Conservation (phyloP, 768 basidiomycete species). For the Tricholomella constricta region DNA sequence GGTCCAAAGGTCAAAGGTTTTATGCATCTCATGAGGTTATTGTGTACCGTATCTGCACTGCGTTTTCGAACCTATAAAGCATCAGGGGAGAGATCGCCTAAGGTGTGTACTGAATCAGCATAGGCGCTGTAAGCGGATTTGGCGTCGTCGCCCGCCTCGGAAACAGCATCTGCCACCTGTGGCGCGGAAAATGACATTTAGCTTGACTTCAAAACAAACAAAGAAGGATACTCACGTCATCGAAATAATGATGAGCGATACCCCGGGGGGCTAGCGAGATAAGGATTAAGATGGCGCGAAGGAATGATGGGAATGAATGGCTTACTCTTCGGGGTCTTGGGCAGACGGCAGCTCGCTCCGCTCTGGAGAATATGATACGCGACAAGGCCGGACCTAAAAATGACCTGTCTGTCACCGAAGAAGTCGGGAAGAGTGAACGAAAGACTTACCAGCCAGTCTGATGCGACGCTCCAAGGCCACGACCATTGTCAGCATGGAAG, state of each 20-base stretch:
- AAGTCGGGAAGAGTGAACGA: neutral
- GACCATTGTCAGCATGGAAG: slow-evolving; percentile 93
- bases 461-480: slow-evolving; percentile 95
- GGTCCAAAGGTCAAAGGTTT: no score
- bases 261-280: slow-evolving; percentile 72
- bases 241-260: slow-evolving; percentile 90
- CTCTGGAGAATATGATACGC: slow-evolving; percentile 92
- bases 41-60: no score
- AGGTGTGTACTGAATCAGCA: slow-evolving; percentile 47
- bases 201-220: neutral
- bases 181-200: neutral
- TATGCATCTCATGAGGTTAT: no score
- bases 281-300: slow-evolving; percentile 8
- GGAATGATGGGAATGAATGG: slow-evolving; percentile 11
- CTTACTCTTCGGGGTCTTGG: slow-evolving; percentile 92
- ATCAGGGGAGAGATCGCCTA: slow-evolving; percentile 73
- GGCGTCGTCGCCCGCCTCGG: slow-evolving; percentile 74
- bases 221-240: slow-evolving; percentile 66
- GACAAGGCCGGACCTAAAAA: slow-evolving; percentile 78
- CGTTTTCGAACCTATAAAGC: slow-evolving; percentile 49
- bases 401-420: no score
- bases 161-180: slow-evolving; percentile 73
- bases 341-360: slow-evolving; percentile 84
- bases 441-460: slow-evolving; percentile 89
- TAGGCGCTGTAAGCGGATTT: slow-evolving; percentile 58